phyloP scores from a whole-genome alignment of 345 rosid genomes.

The Nephelium lappaceum region DNA sequence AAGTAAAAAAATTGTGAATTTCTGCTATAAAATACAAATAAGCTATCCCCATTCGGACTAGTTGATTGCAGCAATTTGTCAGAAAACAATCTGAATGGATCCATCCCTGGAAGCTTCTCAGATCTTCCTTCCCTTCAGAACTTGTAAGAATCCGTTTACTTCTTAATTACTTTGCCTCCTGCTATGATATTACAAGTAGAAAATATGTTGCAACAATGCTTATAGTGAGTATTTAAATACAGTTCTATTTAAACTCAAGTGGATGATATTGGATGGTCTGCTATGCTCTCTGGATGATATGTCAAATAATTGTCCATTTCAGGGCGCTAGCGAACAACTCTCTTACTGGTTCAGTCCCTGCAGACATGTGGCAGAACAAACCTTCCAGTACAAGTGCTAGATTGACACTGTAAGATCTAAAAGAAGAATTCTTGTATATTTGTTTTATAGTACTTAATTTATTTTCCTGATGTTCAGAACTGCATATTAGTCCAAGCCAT shows the following conservation, averaged over 20 bases:
- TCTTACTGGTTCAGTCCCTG: slow-evolving; percentile 67
- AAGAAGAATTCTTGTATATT: slow-evolving; percentile 10
- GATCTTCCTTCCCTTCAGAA: slow-evolving; percentile 69
- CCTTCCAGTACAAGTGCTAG: slow-evolving; percentile 40
- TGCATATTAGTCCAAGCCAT: background rate
- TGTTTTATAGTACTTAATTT: background rate
- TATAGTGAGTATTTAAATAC: slow-evolving; percentile 5
- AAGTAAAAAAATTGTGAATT: background rate
- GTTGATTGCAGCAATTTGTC: slow-evolving; percentile 66
- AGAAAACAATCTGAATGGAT: slow-evolving; percentile 64
- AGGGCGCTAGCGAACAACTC: slow-evolving; percentile 77
- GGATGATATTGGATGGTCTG: background rate
- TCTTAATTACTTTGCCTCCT: slow-evolving; percentile 7
- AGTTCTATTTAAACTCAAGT: background rate
- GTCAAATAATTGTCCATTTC: slow-evolving; percentile 31
- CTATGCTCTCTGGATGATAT: slow-evolving; percentile 16
- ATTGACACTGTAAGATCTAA: slow-evolving; percentile 60
- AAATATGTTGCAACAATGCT: background rate
- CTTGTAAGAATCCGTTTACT: slow-evolving; percentile 54
- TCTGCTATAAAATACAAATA: slow-evolving; percentile 3
- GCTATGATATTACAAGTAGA: background rate
- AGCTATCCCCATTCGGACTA: slow-evolving; percentile 17
- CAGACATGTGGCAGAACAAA: slow-evolving; percentile 61
- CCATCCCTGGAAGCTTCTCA: slow-evolving; percentile 77
- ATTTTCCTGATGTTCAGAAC: slow-evolving; percentile 10